Conservation (phyloP, 805 yeast genomes). For the Deakozyma indianensis region DNA sequence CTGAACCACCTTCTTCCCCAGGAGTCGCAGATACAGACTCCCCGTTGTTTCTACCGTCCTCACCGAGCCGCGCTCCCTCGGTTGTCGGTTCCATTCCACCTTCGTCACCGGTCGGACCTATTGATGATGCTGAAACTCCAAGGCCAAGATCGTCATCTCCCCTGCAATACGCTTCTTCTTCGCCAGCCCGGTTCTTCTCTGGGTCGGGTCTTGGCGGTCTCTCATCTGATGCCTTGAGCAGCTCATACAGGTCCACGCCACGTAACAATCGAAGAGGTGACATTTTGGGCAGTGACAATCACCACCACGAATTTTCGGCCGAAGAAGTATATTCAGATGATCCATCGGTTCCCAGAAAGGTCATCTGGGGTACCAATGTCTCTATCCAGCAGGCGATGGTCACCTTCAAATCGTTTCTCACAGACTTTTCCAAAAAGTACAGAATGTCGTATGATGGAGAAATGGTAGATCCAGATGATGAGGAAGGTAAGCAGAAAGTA, state of each 20-base stretch:
- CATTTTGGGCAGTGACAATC: slow-evolving; percentile 37
- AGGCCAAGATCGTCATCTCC: slow-evolving; percentile 26
- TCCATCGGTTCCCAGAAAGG: slow-evolving; percentile 60
- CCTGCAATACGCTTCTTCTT: slow-evolving; percentile 24
- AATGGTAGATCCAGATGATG: slow-evolving; percentile 22
- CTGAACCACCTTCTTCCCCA: neutral
- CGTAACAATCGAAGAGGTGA: slow-evolving; percentile 57
- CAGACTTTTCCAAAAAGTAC: slow-evolving; percentile 68
- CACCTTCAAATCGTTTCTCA: slow-evolving; percentile 66
- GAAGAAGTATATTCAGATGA: slow-evolving; percentile 12
- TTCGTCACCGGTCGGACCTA: slow-evolving; percentile 15
- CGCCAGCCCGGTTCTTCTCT: slow-evolving; percentile 19
- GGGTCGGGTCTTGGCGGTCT: slow-evolving; percentile 7
- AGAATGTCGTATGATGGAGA: slow-evolving; percentile 40
- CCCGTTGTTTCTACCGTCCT: slow-evolving; percentile 9
- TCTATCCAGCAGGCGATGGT: slow-evolving; percentile 78
- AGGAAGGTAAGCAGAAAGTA: slow-evolving; percentile 54
- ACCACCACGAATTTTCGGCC: slow-evolving; percentile 5
- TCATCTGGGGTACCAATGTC: slow-evolving; percentile 98
- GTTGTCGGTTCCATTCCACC: slow-evolving; percentile 15
- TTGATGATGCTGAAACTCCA: slow-evolving; percentile 13
- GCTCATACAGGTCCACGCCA: slow-evolving; percentile 14
- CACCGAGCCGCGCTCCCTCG: slow-evolving; percentile 5
- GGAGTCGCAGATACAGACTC: slow-evolving; percentile 4
- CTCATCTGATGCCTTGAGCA: slow-evolving; percentile 13